Evolutionary conservation across 345 rosid species (phyloP).

Genomic region (Syzygium aromaticum): DNA sequence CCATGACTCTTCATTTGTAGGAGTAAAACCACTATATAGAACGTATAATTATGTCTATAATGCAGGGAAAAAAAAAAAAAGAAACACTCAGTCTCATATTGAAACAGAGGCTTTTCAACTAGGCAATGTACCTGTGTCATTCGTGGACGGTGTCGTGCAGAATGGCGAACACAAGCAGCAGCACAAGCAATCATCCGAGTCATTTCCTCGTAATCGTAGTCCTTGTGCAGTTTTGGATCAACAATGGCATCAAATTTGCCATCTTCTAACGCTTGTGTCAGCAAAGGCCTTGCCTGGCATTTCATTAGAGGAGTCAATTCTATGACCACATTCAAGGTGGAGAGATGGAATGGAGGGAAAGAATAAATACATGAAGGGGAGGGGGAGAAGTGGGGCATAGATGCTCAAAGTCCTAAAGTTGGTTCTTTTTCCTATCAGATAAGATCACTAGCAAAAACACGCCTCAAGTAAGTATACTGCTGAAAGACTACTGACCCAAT

Average conservation of each 20-base stretch:
- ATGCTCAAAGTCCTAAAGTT: neutral
- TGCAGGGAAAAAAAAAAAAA: neutral
- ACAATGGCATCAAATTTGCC: slow-evolving; percentile 39
- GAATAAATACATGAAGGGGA: neutral
- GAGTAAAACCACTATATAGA: neutral
- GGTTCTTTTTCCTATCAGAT: neutral
- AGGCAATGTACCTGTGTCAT: slow-evolving; percentile 67
- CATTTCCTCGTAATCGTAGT: slow-evolving; percentile 45
- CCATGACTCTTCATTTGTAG: neutral
- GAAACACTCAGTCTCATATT: neutral
- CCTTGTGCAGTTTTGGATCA: slow-evolving; percentile 44
- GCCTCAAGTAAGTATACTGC: neutral
- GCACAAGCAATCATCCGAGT: slow-evolving; percentile 67
- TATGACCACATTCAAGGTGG: neutral
- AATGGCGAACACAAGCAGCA: slow-evolving; percentile 74
- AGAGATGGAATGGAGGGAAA: neutral
- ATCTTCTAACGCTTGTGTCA: slow-evolving; percentile 42
- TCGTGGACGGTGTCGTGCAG: slow-evolving; percentile 60
- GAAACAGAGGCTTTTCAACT: neutral
- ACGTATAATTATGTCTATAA: neutral
- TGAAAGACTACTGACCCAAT: slow-evolving; percentile 52
- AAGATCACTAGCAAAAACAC: neutral
- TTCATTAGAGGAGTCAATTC: neutral
- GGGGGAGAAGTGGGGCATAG: neutral
- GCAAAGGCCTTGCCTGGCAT: slow-evolving; percentile 70